Percentiles rank a stretch among this genome's conserved stretches.
These are phyloP conservation scores for Candida tetrigidarum DNA, from an alignment of 1,139 yeast genomes.

Conservation along the genomic window DNA sequence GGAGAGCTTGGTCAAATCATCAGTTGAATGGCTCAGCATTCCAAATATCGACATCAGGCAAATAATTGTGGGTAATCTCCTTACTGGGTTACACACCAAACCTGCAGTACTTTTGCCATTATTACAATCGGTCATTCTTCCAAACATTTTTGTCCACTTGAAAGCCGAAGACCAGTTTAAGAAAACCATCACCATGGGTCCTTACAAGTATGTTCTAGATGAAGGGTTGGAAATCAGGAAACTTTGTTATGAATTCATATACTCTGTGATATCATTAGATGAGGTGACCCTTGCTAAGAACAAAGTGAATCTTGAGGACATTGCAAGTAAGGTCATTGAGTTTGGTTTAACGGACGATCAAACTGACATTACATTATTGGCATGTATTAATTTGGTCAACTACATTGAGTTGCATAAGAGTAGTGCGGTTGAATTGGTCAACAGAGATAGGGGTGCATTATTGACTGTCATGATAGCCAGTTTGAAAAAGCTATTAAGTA, in stretches of 20 bases:
- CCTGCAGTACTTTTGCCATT: conserved; percentile 58
- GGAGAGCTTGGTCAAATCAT: conserved; percentile 17
- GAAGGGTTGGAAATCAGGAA: conserved; percentile 79
- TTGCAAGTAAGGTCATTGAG: conserved; percentile 33
- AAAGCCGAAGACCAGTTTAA: conserved; percentile 59
- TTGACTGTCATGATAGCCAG: conserved; percentile 26
- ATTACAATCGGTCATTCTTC: conserved; percentile 72
- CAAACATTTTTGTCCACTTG: conserved; percentile 59
- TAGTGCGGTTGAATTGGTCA: conserved; percentile 18
- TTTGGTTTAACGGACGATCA: conserved; percentile 43
- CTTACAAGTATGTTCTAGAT: conserved; percentile 82
- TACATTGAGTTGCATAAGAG: conserved; percentile 27
- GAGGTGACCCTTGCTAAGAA: conserved; percentile 24
- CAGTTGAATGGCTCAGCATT: conserved; percentile 25
- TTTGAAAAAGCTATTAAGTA: conserved; percentile 32
- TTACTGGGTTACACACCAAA: conserved; percentile 67
- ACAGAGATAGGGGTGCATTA: conserved; percentile 22
- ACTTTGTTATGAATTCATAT: conserved; percentile 71
- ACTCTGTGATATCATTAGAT: conserved; percentile 48
- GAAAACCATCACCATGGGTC: conserved; percentile 80
- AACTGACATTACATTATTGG: conserved; percentile 41
- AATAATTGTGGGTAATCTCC: conserved; percentile 60
- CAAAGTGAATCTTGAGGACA: conserved; percentile 25
- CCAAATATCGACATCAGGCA: conserved; percentile 52
- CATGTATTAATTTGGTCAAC: conserved; percentile 38